These are phyloP conservation scores for Ganoderma resinaceum DNA, from an alignment of 1,284 basidiomycete species.

Conservation along the genomic window DNA sequence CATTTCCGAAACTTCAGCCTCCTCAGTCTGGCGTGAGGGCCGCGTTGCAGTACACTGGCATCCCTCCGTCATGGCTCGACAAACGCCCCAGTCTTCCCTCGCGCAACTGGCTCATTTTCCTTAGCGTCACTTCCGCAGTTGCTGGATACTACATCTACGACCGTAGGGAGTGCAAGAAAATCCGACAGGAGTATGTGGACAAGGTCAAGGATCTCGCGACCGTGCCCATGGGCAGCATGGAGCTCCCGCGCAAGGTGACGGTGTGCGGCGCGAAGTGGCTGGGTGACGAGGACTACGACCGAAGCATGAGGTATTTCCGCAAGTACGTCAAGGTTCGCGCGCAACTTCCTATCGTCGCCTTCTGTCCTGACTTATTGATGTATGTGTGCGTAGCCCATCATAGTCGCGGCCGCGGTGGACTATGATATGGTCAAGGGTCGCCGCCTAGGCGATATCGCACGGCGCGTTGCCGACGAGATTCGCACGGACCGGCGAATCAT, in stretches of 20 bases:
- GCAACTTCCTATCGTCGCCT: slow-evolving; percentile 20
- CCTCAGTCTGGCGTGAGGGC: slow-evolving; percentile 42
- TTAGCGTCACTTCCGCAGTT: slow-evolving; percentile 75
- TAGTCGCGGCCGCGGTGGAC: slow-evolving; percentile 94
- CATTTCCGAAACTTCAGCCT: slow-evolving; percentile 31
- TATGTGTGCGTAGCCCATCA: slow-evolving; percentile 71
- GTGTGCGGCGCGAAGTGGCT: slow-evolving; percentile 94
- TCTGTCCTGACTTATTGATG: slow-evolving; percentile 15
- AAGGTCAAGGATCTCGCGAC: slow-evolving; percentile 82
- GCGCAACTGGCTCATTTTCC: slow-evolving; percentile 94
- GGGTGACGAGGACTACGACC: slow-evolving; percentile 92
- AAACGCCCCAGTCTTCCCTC: slow-evolving; percentile 85
- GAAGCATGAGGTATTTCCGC: slow-evolving; percentile 87
- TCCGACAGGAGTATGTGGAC: slow-evolving; percentile 82
- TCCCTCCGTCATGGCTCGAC: slow-evolving; percentile 76
- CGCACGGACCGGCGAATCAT: slow-evolving; percentile 69
- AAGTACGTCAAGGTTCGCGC: slow-evolving; percentile 91
- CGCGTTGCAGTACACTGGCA: slow-evolving; percentile 50
- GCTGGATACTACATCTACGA: slow-evolving; percentile 87
- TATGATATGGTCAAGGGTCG: slow-evolving; percentile 87
- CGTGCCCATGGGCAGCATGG: slow-evolving; percentile 70
- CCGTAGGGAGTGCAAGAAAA: slow-evolving; percentile 77
- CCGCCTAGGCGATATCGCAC: slow-evolving; percentile 84
- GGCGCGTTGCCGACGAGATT: slow-evolving; percentile 77
- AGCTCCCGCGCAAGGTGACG: slow-evolving; percentile 80